phyloP scores from a whole-genome alignment of 2,329 filamentous ascomycete genomes.

The Teratosphaeria destructans region DNA sequence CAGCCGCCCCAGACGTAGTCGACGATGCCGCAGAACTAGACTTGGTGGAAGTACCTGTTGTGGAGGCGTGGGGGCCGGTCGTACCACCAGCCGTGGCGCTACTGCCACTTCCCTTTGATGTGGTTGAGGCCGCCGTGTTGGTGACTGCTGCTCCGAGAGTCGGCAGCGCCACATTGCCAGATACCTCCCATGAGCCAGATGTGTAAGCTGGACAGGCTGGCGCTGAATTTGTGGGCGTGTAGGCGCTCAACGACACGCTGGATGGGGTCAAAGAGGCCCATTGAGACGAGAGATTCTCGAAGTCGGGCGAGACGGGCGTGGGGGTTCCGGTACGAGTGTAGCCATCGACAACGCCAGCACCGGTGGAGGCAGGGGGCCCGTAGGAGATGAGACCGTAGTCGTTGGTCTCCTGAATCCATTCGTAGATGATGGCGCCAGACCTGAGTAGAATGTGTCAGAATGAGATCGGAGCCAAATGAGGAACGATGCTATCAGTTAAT shows the following conservation, averaged over 20 bases:
- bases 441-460: neutral
- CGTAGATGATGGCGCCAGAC: conserved; percentile 75
- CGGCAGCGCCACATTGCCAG: conserved; percentile 60
- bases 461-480: neutral
- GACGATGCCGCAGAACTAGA: neutral
- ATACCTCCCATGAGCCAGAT: conserved; percentile 58
- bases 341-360: conserved; percentile 48
- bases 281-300: conserved; percentile 62
- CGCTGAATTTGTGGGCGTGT: conserved; percentile 51
- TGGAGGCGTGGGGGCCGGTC: neutral
- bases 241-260: conserved; percentile 55
- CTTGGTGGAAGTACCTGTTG: neutral
- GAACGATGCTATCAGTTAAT: neutral
- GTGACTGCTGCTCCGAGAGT: conserved; percentile 42
- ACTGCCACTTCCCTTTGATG: neutral
- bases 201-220: conserved; percentile 63
- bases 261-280: conserved; percentile 65
- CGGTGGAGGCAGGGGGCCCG: conserved; percentile 41
- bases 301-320: conserved; percentile 64
- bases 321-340: conserved; percentile 64
- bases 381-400: conserved; percentile 73
- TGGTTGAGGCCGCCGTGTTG: neutral
- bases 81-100: neutral
- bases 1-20: neutral
- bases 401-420: conserved; percentile 81